A percentile compares a stretch with the other conserved stretches of the same genome.
Conservation (phyloP, 1,284 basidiomycete genomes). For the Cryptococcus sp. region DNA sequence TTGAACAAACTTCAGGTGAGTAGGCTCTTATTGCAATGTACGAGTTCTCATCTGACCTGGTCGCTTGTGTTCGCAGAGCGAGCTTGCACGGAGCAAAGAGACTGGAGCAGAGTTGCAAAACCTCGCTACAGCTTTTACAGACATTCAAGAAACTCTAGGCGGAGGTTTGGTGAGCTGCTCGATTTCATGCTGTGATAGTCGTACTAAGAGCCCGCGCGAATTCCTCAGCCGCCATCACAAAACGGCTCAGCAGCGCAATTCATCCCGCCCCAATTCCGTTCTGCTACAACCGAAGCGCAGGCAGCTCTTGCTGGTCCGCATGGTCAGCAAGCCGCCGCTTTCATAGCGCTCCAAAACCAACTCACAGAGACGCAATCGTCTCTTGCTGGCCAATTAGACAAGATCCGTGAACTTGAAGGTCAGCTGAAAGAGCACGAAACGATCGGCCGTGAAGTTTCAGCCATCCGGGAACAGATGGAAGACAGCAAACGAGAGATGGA, state of each 20-base stretch:
- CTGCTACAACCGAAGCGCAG: slow-evolving; percentile 44
- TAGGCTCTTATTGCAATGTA: no score
- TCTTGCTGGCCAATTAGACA: slow-evolving; percentile 77
- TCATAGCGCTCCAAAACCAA: slow-evolving; percentile 75
- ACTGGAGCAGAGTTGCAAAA: slow-evolving; percentile 85
- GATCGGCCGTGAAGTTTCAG: slow-evolving; percentile 76
- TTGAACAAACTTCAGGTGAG: slow-evolving; percentile 55
- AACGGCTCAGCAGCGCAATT: slow-evolving; percentile 48
- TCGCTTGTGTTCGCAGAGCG: slow-evolving; percentile 63
- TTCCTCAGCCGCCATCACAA: slow-evolving; percentile 55
- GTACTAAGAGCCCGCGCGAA: slow-evolving; percentile 40
- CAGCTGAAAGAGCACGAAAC: slow-evolving; percentile 79
- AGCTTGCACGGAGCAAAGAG: slow-evolving; percentile 90
- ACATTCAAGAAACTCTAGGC: slow-evolving; percentile 89
- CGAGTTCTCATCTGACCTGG: background rate
- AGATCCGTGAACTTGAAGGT: slow-evolving; percentile 78
- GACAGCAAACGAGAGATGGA: slow-evolving; percentile 55
- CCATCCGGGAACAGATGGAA: slow-evolving; percentile 70
- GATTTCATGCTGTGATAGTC: no score
- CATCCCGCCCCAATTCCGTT: slow-evolving; percentile 50
- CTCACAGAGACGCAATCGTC: slow-evolving; percentile 82
- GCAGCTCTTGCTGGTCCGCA: slow-evolving; percentile 50
- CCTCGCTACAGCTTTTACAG: slow-evolving; percentile 78
- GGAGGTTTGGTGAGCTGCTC: slow-evolving; percentile 64
- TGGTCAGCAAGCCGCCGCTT: slow-evolving; percentile 48